A percentile compares a stretch with the other conserved stretches of the same genome.
phyloP scores from a whole-genome alignment of 345 rosid genomes.

The Salix dunnii region DNA sequence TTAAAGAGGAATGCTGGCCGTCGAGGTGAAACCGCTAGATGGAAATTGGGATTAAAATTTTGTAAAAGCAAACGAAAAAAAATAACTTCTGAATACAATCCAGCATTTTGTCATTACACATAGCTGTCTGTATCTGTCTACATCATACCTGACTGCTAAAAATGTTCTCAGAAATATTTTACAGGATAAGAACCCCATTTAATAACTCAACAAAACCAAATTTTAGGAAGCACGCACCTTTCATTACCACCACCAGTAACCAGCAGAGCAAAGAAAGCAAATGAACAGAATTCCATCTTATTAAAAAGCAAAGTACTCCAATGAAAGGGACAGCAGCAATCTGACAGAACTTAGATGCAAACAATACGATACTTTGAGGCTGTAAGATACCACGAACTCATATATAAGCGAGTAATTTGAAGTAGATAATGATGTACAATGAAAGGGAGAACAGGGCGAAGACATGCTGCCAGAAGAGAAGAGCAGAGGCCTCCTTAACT shows the following conservation, averaged over 20 bases:
- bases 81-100: not conserved
- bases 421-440: conserved; percentile 61
- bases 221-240: not conserved
- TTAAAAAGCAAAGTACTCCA: not conserved
- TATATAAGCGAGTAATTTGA: conserved; percentile 43
- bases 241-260: not conserved
- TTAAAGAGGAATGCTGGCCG: not conserved
- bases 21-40: too few relatives aligned
- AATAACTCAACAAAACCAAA: not conserved
- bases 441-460: conserved; percentile 78
- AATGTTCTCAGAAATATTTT: not conserved
- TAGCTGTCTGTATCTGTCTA: not conserved
- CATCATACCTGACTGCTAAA: not conserved
- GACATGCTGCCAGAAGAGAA: conserved; percentile 91
- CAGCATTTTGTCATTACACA: not conserved
- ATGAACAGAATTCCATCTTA: not conserved
- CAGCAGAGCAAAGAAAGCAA: not conserved
- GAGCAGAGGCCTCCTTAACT: conserved; percentile 77
- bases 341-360: not conserved
- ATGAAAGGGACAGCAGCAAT: not conserved
- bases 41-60: not conserved
- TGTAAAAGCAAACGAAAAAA: not conserved
- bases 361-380: not conserved
- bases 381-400: conserved; percentile 11
- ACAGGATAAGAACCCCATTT: not conserved